Base-by-base conservation (phyloP, 352 stramenopile species). In the Peronosclerospora sorghi region DNA sequence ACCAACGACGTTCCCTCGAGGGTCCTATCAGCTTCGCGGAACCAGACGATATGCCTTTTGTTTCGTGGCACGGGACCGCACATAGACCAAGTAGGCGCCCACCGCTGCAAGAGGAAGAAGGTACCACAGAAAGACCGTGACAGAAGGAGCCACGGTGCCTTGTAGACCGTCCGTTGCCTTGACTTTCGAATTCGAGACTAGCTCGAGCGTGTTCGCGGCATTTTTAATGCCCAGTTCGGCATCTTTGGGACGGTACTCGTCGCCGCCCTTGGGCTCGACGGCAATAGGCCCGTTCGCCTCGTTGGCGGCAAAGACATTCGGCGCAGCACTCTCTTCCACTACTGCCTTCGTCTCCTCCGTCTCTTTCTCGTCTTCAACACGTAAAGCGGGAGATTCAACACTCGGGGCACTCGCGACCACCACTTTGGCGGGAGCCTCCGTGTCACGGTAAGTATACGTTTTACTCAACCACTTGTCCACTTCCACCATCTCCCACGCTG, bases 91-190 rank as follows among this genome's bases (percentile, higher is more conserved):
- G 41, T 86, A 90, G 24, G 32, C 72, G 2, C 66, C 74, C 32
- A 90, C 72, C 0, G 72, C 70, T 29, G 41, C 62, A 12, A 90
- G 58, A 0, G 77, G 77, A 27, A 90, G 40, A 34, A 86, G 70
- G 68, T 90, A 90, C 77, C 72, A 90, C 26, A 64, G 68, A 39
- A 87, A 87, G 7, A 90, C 56, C 29, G 72, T 77, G 32, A 87
- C 59, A n/a, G 56, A 68, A 38, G 77, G 74, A 19, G 69, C 71
- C 14, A 40, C 60, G 36, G 65, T 61, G 2, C 55, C 53, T 45
- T 83, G 60, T 2, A 85, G 50, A 35, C 56, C 62, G 28, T 72
- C 54, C 35, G 70, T 66, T 27, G 54, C 37, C 37, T 76, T 57
- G 12, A 43, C 45, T 49, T 76, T 66, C 9, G 35, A 44, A 23